A percentile compares a stretch with the other conserved stretches of the same genome.
Evolutionary conservation across 495 filamentous ascomycete species (phyloP).

Genomic region (Aspergillus heteromorphus): DNA sequence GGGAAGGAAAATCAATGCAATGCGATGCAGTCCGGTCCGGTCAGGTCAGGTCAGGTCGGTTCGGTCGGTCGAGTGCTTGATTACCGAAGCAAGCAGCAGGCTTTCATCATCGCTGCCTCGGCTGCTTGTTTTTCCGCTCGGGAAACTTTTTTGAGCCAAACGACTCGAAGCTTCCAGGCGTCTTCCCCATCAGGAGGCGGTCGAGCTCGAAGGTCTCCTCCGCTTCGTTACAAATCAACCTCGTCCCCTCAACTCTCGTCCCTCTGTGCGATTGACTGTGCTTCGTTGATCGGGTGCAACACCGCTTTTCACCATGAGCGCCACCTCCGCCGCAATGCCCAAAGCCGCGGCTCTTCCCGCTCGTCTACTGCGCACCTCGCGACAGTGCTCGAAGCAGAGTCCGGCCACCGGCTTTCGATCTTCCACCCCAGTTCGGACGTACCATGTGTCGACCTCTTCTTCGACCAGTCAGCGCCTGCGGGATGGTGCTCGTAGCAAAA

Average conservation of each 20-base stretch:
- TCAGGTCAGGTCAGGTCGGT: constrained; percentile 14
- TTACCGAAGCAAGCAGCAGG: constrained; percentile 29
- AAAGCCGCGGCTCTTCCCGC: constrained; percentile 44
- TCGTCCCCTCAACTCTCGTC: constrained; percentile 3
- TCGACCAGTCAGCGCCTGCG: constrained; percentile 21
- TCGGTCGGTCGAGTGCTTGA: constrained; percentile 19
- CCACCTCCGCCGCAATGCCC: constrained; percentile 37
- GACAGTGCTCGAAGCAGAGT: constrained; percentile 32
- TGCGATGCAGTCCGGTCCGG: constrained; percentile 1
- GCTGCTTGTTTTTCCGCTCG: constrained; percentile 25
- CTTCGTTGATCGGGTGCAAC: not conserved
- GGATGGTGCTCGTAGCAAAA: constrained; percentile 12
- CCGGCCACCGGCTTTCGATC: constrained; percentile 17
- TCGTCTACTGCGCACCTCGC: constrained; percentile 37
- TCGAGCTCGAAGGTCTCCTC: constrained; percentile 5
- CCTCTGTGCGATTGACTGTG: not conserved
- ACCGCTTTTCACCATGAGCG: constrained; percentile 29
- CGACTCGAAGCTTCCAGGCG: constrained; percentile 35
- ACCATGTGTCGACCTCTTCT: constrained; percentile 22
- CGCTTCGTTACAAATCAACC: not conserved
- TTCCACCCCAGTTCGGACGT: constrained; percentile 23
- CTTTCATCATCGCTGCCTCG: constrained; percentile 28
- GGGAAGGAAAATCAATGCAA: constrained; percentile 2
- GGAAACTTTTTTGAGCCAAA: constrained; percentile 27
- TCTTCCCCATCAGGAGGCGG: constrained; percentile 14